Evolutionary conservation across 805 yeast genomes (phyloP), one percentile per base, ranked within the genome.

Genomic region (Metschnikowia noctiluminum): DNA sequence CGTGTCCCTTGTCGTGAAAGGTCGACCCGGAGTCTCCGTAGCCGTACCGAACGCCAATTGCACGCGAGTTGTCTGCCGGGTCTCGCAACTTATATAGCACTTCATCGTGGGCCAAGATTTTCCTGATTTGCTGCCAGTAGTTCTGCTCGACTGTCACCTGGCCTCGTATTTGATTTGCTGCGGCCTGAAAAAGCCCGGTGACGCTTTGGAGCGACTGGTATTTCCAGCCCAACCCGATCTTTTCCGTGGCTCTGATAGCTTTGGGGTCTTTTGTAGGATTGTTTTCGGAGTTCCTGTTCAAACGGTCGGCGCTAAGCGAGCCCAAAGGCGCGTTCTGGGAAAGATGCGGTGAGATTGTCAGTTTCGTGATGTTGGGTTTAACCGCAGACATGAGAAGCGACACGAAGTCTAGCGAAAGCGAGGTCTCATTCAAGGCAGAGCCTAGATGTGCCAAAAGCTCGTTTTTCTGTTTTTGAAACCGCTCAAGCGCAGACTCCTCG

Each of bases 21-120:
- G 73, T 79, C 1, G 96, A 87, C 0, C 98, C 99, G 0, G 96
- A 82, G 64, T 91, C 97, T 14, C 86, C 91, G 68, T 80, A 92
- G 0, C 98, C 98, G 61, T 87, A 94, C 58, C 87, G 89, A 35
- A 92, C 85, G 4, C 92, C 95, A 38, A 91, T 76, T 9, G 81
- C 78, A 15, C 81, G 73, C 0, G 75, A 64, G 32, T 75, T 73
- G 16, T 58, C 62, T 7, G 53, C 28, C 7, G 81, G 82, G 48
- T 80, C 84, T 46, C 82, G 76, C 27, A 84, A 74, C 56, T 86
- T 87, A 59, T 85, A 83, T 11, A 91, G 64, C 1, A 83, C 81
- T 60, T 88, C 96, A 42, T 66, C 64, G 48, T 77, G 71, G 4
- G 69, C 64, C 42, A 71, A 60, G 13, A 78, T 77, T 43, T 77